Percentiles rank a stretch among this genome's conserved stretches.
phyloP scores from a whole-genome alignment of 108 stramenopile species.

The Mediolabrus comicus region DNA sequence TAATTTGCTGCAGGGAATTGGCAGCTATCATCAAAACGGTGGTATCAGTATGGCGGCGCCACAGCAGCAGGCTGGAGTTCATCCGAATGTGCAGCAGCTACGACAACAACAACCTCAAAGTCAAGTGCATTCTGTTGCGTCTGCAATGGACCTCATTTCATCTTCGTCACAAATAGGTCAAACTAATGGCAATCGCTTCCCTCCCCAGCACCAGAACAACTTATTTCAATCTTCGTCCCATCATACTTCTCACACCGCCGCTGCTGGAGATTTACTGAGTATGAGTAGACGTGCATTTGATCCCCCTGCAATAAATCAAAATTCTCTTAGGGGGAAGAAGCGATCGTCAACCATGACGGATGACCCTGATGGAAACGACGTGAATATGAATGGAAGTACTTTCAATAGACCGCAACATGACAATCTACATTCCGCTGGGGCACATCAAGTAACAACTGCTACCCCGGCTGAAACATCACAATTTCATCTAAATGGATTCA shows the following conservation, averaged over 20 bases:
- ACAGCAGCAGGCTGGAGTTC: not conserved
- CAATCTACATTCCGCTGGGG: too few species aligned
- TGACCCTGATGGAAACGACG: not conserved
- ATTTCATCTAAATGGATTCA: not conserved
- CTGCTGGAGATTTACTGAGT: slow-evolving; percentile 38
- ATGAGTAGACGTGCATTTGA: slow-evolving; percentile 34
- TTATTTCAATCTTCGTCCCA: slow-evolving; percentile 40
- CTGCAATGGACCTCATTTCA: not conserved
- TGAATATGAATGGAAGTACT: not conserved
- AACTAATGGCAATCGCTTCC: not conserved
- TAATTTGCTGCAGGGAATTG: not conserved
- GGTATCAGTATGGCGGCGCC: not conserved
- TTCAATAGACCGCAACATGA: not conserved
- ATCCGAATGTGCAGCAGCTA: not conserved
- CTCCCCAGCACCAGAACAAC: not conserved
- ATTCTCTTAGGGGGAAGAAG: slow-evolving; percentile 5
- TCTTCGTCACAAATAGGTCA: not conserved
- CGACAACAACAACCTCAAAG: not conserved
- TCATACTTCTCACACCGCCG: slow-evolving; percentile 39
- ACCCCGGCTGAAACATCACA: not conserved
- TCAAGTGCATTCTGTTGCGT: not conserved
- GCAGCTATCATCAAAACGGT: not conserved
- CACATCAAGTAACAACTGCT: not conserved
- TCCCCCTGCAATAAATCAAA: not conserved
- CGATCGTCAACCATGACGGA: slow-evolving; percentile 14